Evolutionary conservation across 2,329 filamentous ascomycete species (phyloP), one percentile per base, ranked within the genome.

Genomic region (Nothomitra cinnamomea): DNA sequence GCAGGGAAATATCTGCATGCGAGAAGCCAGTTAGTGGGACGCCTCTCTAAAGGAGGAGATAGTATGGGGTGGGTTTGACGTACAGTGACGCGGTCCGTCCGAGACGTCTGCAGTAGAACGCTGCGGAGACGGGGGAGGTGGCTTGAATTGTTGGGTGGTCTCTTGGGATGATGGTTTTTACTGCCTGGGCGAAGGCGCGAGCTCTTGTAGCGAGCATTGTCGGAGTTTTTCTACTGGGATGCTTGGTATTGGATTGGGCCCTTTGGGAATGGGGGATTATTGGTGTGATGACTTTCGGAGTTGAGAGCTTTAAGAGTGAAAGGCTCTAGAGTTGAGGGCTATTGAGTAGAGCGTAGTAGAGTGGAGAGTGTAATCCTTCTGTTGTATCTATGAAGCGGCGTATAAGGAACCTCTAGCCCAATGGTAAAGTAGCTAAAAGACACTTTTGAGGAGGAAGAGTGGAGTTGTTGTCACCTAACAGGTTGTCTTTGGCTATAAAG

Each of bases 71-170:
- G 19, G 19, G 10, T 15, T 7, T 17, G 13, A 40, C 50, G 17
- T n/a, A 24, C 50, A 28, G 2, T 22, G 40, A 22, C 10, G 21
- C 32, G 12, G 35, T 41, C n/a, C 35, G 50, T 19, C 50, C 19
- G 15, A 52, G 35, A 15, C 50, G 50, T n/a, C 17, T 52, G 35
- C n/a, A 4, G n/a, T 41, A 52, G 50, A 52, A 24, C 4, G 50
- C 5, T n/a, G 50, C 10, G 35, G n/a, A 4, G 2, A 19, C 25
- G 13, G 32, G 40, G 32, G 32, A 35, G 28, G 50, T 17, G 3
- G 50, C 50, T 52, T 52, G 50, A 2, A 15, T 52, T 3, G 22
- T 42, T 10, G 19, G 48, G 19, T 42, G 19, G 32, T 36, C 35
- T 28, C 32, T 49, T 21, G 38, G 38, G 38, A 41, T 15, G 5